Conservation (phyloP, 805 yeast genomes). For the Wickerhamiella domercqiae region DNA sequence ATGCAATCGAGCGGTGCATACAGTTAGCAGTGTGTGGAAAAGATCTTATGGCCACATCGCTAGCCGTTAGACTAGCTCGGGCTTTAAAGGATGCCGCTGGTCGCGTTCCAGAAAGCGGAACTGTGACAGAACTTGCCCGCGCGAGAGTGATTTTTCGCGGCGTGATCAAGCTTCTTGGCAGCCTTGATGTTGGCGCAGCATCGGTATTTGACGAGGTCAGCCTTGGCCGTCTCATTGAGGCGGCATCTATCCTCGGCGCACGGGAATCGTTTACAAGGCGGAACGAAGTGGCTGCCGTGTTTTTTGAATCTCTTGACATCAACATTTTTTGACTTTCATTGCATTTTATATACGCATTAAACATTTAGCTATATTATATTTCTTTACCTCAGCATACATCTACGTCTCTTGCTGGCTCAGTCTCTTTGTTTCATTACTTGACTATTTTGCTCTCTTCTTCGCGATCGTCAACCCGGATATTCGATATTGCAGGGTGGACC, state of each 20-base stretch:
- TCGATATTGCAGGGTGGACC: no score
- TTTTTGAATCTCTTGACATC: conserved; percentile 5
- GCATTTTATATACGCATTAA: background rate
- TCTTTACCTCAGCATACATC: no score
- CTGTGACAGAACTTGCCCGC: background rate
- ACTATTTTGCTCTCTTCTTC: no score
- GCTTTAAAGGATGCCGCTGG: background rate
- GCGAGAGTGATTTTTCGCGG: background rate
- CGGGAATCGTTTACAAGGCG: conserved; percentile 6
- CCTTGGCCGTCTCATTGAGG: conserved; percentile 1
- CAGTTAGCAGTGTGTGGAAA: background rate
- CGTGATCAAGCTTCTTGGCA: background rate
- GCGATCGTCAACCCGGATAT: no score
- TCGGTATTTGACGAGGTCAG: background rate
- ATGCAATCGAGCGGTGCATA: background rate
- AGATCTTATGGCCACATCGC: background rate
- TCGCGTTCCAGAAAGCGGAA: background rate
- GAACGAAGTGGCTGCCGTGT: conserved; percentile 5
- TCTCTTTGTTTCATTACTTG: no score
- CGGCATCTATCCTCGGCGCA: conserved; percentile 4
- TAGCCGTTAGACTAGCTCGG: background rate
- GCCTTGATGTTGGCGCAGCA: background rate
- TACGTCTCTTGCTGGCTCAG: no score
- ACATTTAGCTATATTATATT: background rate
- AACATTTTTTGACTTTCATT: conserved; percentile 4